Base-by-base conservation (phyloP, 768 basidiomycete species). In the Leccinum barrowsii region DNA sequence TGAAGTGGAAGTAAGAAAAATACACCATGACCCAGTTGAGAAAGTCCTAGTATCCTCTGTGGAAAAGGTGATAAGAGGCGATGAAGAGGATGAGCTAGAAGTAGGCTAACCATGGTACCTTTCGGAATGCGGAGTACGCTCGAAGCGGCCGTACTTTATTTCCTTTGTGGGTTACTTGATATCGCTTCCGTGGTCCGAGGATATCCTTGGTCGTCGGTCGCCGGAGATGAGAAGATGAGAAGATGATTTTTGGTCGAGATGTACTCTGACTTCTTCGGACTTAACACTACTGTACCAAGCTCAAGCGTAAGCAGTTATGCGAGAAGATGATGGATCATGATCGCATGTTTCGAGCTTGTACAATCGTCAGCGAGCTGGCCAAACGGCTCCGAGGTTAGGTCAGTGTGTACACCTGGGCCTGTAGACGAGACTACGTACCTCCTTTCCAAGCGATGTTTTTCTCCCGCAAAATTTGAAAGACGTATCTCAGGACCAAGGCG, bases 341-440 rank as follows among this genome's bases (percentile, higher is more conserved):
- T 78, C 75, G 56, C 67, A 77, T 24, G 77, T 22, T 55, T 78
- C 77, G 54, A 77, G 70, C 48, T 77, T 78, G 56, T 30, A 28
- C 52, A 30, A 24, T 12, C 4, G 44, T 73, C 15, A 71, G 63
- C 17, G 19, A 7, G 54, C 60, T 60, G 50, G 26, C 12, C 26
- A 37, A 21, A 53, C 2, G 35, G 10, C 22, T 22, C 22, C 22
- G 22, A 21, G 28, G 12, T 35, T 17, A 8, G n/a, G 57, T 62
- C 7, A 66, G 63, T 40, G 4, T 4, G 47, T 60, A 34, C 57
- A 73, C 73, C 71, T 64, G n/a, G 71, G 71, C 32, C 59, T 73
- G 52, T 74, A 74, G 34, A 74, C 63, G 15, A 74, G 65, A 55
- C 52, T 68, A 54, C 49, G 60, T n/a, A 69, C 52, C 52, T 61